Conservation (phyloP, 2,329 filamentous ascomycete genomes). For the Fusarium sp. region DNA sequence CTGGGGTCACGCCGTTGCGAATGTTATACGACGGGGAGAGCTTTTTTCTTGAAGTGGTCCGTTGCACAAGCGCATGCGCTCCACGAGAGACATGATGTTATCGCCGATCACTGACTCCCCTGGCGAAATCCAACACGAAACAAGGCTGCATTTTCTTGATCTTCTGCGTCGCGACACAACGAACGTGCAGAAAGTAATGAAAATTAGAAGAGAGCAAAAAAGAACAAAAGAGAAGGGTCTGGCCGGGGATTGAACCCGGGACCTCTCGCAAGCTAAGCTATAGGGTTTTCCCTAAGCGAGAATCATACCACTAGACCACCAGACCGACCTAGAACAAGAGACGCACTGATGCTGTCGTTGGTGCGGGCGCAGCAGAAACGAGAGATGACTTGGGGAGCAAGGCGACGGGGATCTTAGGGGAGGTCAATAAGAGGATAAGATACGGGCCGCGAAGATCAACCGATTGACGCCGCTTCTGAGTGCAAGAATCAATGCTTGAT, state of each 20-base stretch:
- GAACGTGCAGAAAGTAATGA: not conserved
- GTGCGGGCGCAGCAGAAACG: not conserved
- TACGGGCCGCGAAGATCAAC: not conserved
- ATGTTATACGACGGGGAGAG: not conserved
- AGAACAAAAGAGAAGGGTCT: slow-evolving; percentile 47
- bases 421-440: not conserved
- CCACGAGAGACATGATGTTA: not conserved
- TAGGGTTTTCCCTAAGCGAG: slow-evolving; percentile 68
- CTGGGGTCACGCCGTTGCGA: not conserved
- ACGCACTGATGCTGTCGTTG: not conserved
- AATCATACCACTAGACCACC: slow-evolving; percentile 75
- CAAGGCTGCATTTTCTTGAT: not conserved
- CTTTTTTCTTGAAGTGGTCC: not conserved
- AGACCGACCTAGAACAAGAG: slow-evolving; percentile 43
- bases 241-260: slow-evolving; percentile 58
- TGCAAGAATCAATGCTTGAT: too few species aligned
- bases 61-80: not conserved
- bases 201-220: not conserved
- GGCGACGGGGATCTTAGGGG: not conserved
- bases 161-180: not conserved
- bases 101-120: not conserved
- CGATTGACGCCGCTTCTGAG: too few species aligned
- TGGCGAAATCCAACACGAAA: not conserved
- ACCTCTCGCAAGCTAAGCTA: slow-evolving; percentile 53
- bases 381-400: too few species aligned